Conservation (phyloP, 768 basidiomycete species). For the Asterophora lycoperdoides region DNA sequence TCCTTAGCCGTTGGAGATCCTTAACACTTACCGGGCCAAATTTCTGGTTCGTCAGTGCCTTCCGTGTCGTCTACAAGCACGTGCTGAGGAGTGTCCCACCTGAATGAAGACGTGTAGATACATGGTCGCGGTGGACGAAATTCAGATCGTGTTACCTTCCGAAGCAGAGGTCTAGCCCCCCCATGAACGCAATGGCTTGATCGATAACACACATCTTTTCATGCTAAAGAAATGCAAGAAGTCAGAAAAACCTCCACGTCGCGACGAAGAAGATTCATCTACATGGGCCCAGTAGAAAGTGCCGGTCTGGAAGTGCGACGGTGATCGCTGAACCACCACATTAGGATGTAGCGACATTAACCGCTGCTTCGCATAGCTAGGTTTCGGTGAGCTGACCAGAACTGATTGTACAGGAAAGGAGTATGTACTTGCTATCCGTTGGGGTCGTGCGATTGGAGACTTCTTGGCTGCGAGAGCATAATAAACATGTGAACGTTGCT, state of each 20-base stretch:
- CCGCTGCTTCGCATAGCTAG: conserved; percentile 82
- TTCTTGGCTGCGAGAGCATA: conserved; percentile 63
- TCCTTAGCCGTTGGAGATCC: background rate
- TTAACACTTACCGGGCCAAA: conserved; percentile 75
- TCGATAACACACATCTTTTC: conserved; percentile 98
- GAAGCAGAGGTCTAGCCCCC: conserved; percentile 92
- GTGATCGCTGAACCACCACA: conserved; percentile 94
- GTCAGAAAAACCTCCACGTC: background rate
- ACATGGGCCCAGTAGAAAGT: conserved; percentile 99
- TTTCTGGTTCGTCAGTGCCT: conserved; percentile 53
- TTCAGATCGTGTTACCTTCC: conserved; percentile 49
- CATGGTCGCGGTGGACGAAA: background rate
- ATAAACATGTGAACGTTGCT: conserved; percentile 5
- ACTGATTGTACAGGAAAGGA: conserved; percentile 6
- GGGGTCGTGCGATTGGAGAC: conserved; percentile 95
- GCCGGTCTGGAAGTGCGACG: conserved; percentile 95
- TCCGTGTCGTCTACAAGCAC: conserved; percentile 81
- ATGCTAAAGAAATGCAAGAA: conserved; percentile 48
- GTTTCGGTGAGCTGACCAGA: conserved; percentile 8
- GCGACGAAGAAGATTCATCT: conserved; percentile 23
- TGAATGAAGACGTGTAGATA: conserved; percentile 20
- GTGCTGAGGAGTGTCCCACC: conserved; percentile 98
- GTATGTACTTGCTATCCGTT: conserved; percentile 81
- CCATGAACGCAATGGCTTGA: conserved; percentile 97
- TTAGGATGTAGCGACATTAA: conserved; percentile 80